phyloP scores from a whole-genome alignment of 257 asterid species.

The Cordia subcordata region DNA sequence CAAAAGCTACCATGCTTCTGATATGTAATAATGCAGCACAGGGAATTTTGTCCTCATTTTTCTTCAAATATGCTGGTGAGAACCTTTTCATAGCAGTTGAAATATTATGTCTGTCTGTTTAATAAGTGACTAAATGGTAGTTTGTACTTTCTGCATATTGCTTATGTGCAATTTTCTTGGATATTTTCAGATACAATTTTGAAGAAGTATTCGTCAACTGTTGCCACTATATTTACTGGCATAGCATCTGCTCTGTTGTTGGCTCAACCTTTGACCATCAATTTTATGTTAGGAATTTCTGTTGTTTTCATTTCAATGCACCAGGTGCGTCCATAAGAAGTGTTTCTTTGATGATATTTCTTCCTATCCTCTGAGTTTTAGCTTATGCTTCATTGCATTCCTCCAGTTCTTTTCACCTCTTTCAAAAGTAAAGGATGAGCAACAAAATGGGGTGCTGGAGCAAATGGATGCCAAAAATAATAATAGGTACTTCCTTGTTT shows the following conservation, averaged over 20 bases:
- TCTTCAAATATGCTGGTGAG: slow-evolving; percentile 97
- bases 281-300: slow-evolving; percentile 90
- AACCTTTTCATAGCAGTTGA: not conserved
- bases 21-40: slow-evolving; percentile 98
- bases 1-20: slow-evolving; percentile 86
- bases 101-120: too few relatives aligned
- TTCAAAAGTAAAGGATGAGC: slow-evolving; percentile 84
- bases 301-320: slow-evolving; percentile 99
- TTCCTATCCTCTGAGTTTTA: not conserved
- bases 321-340: slow-evolving; percentile 50
- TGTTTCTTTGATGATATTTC: slow-evolving; percentile 3
- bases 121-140: not conserved
- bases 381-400: not conserved
- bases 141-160: slow-evolving; percentile 7
- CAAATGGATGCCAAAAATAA: slow-evolving; percentile 39
- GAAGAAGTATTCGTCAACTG: slow-evolving; percentile 99
- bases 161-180: slow-evolving; percentile 3
- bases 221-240: slow-evolving; percentile 98
- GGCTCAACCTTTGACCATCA: slow-evolving; percentile 87
- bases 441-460: slow-evolving; percentile 51
- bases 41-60: slow-evolving; percentile 94
- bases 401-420: slow-evolving; percentile 90
- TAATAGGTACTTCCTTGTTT: slow-evolving; percentile 38
- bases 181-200: slow-evolving; percentile 61
- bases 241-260: slow-evolving; percentile 89